Base-by-base conservation (phyloP, 257 asterid genomes). In the Jacaranda copaia region DNA sequence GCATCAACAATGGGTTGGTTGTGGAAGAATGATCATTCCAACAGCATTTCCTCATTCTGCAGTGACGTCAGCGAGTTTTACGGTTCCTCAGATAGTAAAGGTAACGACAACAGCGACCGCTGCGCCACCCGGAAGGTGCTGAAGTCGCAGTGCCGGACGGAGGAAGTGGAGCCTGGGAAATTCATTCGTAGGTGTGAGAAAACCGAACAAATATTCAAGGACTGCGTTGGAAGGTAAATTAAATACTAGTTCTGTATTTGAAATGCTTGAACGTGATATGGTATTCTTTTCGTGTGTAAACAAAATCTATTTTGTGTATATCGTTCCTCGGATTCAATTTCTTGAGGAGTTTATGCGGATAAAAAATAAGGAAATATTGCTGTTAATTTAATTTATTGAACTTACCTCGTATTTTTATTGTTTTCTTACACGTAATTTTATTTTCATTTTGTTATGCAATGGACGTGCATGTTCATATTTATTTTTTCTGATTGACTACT, bases 141-240 rank as follows among this genome's bases (percentile, higher is more conserved):
- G 59, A 87, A 52, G 67, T 88, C 96, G 39, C 86, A 86, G 70
- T 92, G 99, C 87, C 89, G 82, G 35, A 91, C 97, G 20, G 92
- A 89, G 87, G 96, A 92, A 77, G 87, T 87, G 18, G 96, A 94
- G 82, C 90, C 95, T 38, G 98, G 99, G 8, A 91, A 85, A 80
- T 94, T 89, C 81, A 63, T 94, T 4, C 89, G 93, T 58, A 94
- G 88, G 88, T 92, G 99, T 76, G 90, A 91, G 85, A 91, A 93
- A 73, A 90, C 93, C 3, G 96, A 91, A 62, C 79, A 88, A 86
- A 43, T 87, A 32, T 89, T 93, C 84, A 92, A 79, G 68, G 95
- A 90, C 69, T 91, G 97, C 57, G 63, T 81, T 59, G 99, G 98
- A 70, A 87, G 98, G 99, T 94, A 69, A 18, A 80, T 43, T 43